Evolutionary conservation across 2,329 filamentous ascomycete genomes (phyloP).

Genomic region (Xylaria sp.): DNA sequence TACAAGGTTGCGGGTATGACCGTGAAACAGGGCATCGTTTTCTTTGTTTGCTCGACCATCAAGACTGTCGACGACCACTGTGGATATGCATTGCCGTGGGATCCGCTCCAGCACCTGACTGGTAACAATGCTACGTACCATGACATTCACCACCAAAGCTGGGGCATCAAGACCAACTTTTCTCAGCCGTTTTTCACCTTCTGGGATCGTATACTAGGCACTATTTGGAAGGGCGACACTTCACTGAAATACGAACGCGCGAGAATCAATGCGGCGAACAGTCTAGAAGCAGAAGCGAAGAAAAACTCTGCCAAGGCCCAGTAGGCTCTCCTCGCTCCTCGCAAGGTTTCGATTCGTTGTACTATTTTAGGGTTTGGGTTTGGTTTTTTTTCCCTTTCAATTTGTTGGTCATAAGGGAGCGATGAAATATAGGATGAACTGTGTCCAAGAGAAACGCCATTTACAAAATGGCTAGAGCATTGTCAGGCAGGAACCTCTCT

Average conservation of each 20-base stretch:
- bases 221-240: conserved; percentile 79
- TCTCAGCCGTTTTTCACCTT: conserved; percentile 94
- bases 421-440: conserved; percentile 32
- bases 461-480: conserved; percentile 27
- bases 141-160: conserved; percentile 98
- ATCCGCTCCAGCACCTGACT: conserved; percentile 90
- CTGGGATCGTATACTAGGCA: conserved; percentile 86
- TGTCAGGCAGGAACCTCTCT: conserved; percentile 36
- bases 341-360: conserved; percentile 40
- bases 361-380: conserved; percentile 42
- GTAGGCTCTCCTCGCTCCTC: conserved; percentile 28
- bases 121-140: conserved; percentile 97
- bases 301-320: conserved; percentile 46
- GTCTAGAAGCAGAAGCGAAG: conserved; percentile 59
- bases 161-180: conserved; percentile 98
- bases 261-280: conserved; percentile 54
- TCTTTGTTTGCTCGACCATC: conserved; percentile 88
- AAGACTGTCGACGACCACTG: conserved; percentile 99
- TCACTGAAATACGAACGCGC: conserved; percentile 55
- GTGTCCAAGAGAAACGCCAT: conserved; percentile 36
- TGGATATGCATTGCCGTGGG: conserved; percentile 94
- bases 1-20: conserved; percentile 87
- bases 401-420: conserved; percentile 29
- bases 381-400: conserved; percentile 20
- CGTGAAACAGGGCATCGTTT: conserved; percentile 85